Percentiles rank a stretch among this genome's conserved stretches.
Conservation (phyloP, 805 yeast species). For the Saccharomycopsis malanga region DNA sequence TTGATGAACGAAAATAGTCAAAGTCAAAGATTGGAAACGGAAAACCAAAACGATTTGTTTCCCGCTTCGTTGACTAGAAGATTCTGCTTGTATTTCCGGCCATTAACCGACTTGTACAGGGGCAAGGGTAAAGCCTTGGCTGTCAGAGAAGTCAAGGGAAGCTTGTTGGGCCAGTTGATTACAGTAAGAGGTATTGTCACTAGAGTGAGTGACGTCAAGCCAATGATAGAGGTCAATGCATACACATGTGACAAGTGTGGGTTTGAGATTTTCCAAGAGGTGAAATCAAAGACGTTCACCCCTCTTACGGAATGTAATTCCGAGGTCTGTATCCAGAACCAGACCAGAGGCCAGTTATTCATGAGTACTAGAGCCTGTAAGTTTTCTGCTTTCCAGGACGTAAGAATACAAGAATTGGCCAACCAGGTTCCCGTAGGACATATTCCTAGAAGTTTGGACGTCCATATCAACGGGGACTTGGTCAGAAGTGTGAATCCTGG, state of each 20-base stretch:
- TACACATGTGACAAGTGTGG: constrained; percentile 98
- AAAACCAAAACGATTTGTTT: constrained; percentile 47
- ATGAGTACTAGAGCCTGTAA: constrained; percentile 95
- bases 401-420: constrained; percentile 88
- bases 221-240: constrained; percentile 83
- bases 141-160: constrained; percentile 85
- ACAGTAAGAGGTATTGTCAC: constrained; percentile 94
- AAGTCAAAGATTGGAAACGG: constrained; percentile 25
- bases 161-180: constrained; percentile 74
- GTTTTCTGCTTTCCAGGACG: constrained; percentile 92
- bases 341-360: constrained; percentile 80
- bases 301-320: constrained; percentile 90
- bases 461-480: constrained; percentile 87
- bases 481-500: constrained; percentile 90
- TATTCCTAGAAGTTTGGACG: constrained; percentile 80
- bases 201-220: constrained; percentile 93
- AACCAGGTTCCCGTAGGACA: constrained; percentile 98
- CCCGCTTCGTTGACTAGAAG: constrained; percentile 86
- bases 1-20: constrained; percentile 28
- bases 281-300: constrained; percentile 70
- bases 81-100: constrained; percentile 80
- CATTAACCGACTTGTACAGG: constrained; percentile 42
- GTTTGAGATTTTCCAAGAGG: constrained; percentile 93
- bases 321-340: constrained; percentile 66
- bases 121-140: constrained; percentile 53